Evolutionary conservation across 306 rosid genomes (phyloP).

Genomic region (Echinosophora koreensis): DNA sequence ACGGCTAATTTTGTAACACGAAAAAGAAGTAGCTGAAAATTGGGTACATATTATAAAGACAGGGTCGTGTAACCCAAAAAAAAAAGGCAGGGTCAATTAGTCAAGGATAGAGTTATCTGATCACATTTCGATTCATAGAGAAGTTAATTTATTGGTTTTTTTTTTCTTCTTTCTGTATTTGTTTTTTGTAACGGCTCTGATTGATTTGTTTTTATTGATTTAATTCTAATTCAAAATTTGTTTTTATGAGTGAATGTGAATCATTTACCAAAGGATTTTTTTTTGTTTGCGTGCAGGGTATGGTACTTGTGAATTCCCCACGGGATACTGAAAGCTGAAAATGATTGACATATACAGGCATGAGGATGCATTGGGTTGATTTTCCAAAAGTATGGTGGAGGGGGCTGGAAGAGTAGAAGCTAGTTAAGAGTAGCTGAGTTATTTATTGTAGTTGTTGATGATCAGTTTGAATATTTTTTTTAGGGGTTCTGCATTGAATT

Average conservation of each 20-base stretch:
- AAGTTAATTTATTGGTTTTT: too few relatives aligned
- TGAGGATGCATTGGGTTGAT: slow-evolving; percentile 25
- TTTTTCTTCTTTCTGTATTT: too few relatives aligned
- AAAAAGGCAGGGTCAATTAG: slow-evolving; percentile 33
- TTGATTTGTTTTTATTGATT: background rate
- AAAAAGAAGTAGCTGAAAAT: background rate
- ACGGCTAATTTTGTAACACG: slow-evolving; percentile 3
- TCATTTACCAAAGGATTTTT: background rate
- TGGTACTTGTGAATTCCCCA: slow-evolving; percentile 82
- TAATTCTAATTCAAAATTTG: background rate
- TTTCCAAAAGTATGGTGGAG: slow-evolving; percentile 37
- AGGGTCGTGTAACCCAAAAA: background rate
- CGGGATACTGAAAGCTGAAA: slow-evolving; percentile 62
- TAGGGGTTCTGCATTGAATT: slow-evolving; percentile 31
- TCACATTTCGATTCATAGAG: too few relatives aligned
- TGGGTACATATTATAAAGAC: too few relatives aligned
- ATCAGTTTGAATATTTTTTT: slow-evolving; percentile 36
- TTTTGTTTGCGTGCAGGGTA: slow-evolving; percentile 60
- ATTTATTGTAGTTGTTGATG: slow-evolving; percentile 38
- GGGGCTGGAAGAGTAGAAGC: background rate
- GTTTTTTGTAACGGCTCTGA: too few relatives aligned
- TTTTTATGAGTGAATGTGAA: background rate
- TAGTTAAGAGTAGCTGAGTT: background rate
- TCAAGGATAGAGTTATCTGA: slow-evolving; percentile 42
- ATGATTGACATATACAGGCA: background rate